phyloP scores from a whole-genome alignment of 768 basidiomycete species.

The Boletus sp. region DNA sequence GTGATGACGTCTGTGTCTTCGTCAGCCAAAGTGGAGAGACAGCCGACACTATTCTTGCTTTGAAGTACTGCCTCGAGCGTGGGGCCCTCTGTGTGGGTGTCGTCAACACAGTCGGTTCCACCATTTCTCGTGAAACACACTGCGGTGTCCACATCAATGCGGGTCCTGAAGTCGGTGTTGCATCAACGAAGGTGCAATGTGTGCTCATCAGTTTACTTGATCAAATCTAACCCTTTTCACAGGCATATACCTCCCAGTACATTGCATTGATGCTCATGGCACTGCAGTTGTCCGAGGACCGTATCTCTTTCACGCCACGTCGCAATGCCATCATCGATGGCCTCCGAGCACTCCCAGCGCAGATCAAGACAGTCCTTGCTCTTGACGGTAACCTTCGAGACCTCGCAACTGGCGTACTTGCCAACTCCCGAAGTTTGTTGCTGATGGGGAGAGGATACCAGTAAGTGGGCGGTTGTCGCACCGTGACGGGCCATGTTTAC shows the following conservation, averaged over 20 bases:
- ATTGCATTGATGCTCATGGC: slow-evolving; percentile 98
- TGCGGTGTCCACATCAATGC: slow-evolving; percentile 99
- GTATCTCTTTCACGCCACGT: slow-evolving; percentile 87
- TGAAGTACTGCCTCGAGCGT: slow-evolving; percentile 95
- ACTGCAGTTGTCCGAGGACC: slow-evolving; percentile 96
- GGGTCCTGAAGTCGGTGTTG: slow-evolving; percentile 98
- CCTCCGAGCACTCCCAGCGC: slow-evolving; percentile 83
- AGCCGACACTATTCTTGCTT: slow-evolving; percentile 93
- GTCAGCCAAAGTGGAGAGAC: slow-evolving; percentile 98
- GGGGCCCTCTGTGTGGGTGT: slow-evolving; percentile 97
- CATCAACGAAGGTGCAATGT: slow-evolving; percentile 81
- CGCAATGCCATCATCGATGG: slow-evolving; percentile 92
- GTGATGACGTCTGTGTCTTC: slow-evolving; percentile 96
- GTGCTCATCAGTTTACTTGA: neutral
- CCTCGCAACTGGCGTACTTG: slow-evolving; percentile 74
- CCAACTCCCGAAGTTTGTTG: slow-evolving; percentile 81
- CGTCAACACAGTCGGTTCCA: slow-evolving; percentile 98
- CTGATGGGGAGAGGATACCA: slow-evolving; percentile 99
- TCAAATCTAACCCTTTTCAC: slow-evolving; percentile 2
- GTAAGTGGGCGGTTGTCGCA: slow-evolving; percentile 40
- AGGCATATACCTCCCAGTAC: slow-evolving; percentile 99
- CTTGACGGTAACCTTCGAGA: slow-evolving; percentile 75
- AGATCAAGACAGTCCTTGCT: slow-evolving; percentile 85
- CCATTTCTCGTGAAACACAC: slow-evolving; percentile 96
- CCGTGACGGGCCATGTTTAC: neutral